Conservation (phyloP, 768 basidiomycete genomes). For the Lactarius sp. region DNA sequence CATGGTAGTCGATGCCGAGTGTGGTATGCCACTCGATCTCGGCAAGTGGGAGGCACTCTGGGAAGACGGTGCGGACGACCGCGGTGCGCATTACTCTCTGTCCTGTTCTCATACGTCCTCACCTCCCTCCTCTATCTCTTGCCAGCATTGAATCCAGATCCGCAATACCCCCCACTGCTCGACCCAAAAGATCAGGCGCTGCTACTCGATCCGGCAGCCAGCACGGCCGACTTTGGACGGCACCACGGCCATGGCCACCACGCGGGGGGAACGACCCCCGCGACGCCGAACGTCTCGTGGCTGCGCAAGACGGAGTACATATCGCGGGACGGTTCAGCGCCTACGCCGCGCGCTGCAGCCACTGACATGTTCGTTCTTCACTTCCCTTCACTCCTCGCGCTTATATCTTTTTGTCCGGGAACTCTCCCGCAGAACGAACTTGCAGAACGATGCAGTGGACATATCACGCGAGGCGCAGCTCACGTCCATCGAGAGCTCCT, state of each 20-base stretch:
- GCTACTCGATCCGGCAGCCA: conserved; percentile 57
- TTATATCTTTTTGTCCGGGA: too few relatives aligned
- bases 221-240: conserved; percentile 40
- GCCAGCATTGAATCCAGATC: conserved; percentile 62
- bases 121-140: conserved; percentile 4
- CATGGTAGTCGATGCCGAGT: conserved; percentile 96
- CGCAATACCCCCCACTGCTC: conserved; percentile 49
- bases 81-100: conserved; percentile 38
- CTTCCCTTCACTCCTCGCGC: not conserved
- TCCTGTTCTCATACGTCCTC: not conserved
- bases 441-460: conserved; percentile 47
- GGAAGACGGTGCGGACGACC: conserved; percentile 72
- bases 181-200: conserved; percentile 77
- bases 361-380: conserved; percentile 52
- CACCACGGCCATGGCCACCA: conserved; percentile 32
- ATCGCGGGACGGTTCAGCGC: conserved; percentile 49
- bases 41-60: conserved; percentile 78
- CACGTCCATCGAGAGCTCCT: conserved; percentile 73
- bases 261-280: conserved; percentile 41
- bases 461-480: conserved; percentile 72
- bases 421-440: conserved; percentile 40
- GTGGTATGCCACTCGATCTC: conserved; percentile 92
- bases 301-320: conserved; percentile 90
- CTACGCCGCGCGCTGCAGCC: conserved; percentile 35
- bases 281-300: conserved; percentile 74